Evolutionary conservation across 2,329 filamentous ascomycete genomes (phyloP).

Genomic region (Mycosphaerella sp.): DNA sequence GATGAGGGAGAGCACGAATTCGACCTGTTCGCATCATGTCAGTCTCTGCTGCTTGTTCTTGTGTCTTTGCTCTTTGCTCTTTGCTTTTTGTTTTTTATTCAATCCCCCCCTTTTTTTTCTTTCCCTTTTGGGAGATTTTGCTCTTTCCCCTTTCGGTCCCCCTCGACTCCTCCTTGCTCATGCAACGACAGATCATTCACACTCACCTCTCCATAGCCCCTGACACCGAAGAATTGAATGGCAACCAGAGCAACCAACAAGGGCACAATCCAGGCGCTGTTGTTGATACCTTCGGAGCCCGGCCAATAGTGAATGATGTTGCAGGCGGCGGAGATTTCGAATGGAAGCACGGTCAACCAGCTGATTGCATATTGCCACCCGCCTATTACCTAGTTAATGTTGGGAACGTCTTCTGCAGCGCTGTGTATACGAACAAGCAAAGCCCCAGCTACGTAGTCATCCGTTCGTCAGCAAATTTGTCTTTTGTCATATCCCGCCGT

Average conservation of each 20-base stretch:
- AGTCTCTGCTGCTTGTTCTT: neutral
- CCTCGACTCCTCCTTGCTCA: too few relatives aligned
- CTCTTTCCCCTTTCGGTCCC: neutral
- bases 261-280: constrained; percentile 31
- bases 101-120: neutral
- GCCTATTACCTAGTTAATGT: too few relatives aligned
- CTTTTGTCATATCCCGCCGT: too few relatives aligned
- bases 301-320: constrained; percentile 31
- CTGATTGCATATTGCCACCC: constrained; percentile 29
- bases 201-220: constrained; percentile 31
- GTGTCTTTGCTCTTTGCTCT: too few relatives aligned
- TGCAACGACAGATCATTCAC: too few relatives aligned
- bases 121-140: neutral
- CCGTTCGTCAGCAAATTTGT: too few relatives aligned
- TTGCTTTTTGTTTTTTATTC: too few relatives aligned
- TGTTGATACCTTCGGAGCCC: constrained; percentile 25
- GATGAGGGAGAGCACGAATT: constrained; percentile 30
- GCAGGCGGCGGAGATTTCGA: constrained; percentile 31
- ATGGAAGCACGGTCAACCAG: constrained; percentile 31
- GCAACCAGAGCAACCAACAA: constrained; percentile 28
- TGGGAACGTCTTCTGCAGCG: too few relatives aligned
- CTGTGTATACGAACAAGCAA: too few relatives aligned
- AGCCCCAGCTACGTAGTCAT: too few relatives aligned
- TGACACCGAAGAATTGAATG: constrained; percentile 33
- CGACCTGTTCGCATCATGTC: constrained; percentile 11